phyloP scores from a whole-genome alignment of 1,284 basidiomycete genomes.

The Pseudozyma thailandica region DNA sequence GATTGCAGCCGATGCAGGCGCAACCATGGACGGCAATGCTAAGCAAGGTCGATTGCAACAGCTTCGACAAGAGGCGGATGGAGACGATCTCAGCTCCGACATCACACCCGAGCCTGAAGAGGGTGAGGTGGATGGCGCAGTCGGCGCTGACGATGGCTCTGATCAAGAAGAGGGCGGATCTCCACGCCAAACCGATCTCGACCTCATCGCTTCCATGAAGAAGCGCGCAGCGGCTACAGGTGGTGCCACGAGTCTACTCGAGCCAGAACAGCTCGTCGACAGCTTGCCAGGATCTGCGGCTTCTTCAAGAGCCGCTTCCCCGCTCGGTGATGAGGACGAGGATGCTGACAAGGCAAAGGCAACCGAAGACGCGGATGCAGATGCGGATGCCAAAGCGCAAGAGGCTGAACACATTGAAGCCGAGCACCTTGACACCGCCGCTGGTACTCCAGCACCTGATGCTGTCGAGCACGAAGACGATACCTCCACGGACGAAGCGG shows the following conservation, averaged over 20 bases:
- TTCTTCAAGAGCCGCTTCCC: conserved; percentile 51
- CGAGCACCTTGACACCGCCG: conserved; percentile 46
- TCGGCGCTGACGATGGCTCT: conserved; percentile 25
- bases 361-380: conserved; percentile 11
- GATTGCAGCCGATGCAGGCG: conserved; percentile 1
- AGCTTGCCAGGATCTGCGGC: conserved; percentile 50
- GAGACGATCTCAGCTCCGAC: conserved; percentile 47
- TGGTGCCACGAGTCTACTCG: conserved; percentile 56
- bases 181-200: conserved; percentile 38
- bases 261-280: conserved; percentile 51
- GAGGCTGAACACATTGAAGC: conserved; percentile 28
- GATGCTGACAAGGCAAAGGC: conserved; percentile 27
- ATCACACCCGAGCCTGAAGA: conserved; percentile 52
- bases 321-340: conserved; percentile 45
- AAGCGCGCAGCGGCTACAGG: conserved; percentile 61
- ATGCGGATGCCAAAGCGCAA: conserved; percentile 16
- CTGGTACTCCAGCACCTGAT: conserved; percentile 45
- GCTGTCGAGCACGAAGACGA: conserved; percentile 51
- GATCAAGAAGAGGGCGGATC: conserved; percentile 46
- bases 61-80: conserved; percentile 33
- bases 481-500: conserved; percentile 59
- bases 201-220: conserved; percentile 55
- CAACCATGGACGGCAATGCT: conserved; percentile 7
- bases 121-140: conserved; percentile 16
- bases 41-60: conserved; percentile 33